Evolutionary conservation across 2,329 filamentous ascomycete species (phyloP).

Genomic region (Paecilomyces variotii): DNA sequence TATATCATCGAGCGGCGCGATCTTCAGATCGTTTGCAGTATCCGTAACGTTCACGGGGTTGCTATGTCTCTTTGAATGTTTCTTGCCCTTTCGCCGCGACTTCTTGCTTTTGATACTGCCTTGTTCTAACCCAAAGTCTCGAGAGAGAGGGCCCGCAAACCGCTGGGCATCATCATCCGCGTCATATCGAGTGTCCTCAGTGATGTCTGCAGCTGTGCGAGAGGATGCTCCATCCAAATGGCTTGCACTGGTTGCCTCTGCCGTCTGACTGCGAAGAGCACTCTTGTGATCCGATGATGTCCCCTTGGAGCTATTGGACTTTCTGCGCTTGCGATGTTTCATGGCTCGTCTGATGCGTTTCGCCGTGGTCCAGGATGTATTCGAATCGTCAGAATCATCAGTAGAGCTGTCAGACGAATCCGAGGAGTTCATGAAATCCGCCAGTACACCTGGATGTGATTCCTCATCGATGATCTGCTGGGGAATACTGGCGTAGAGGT

Average conservation of each 20-base stretch:
- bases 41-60: background rate
- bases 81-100: slow-evolving; percentile 3
- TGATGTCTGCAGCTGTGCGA: slow-evolving; percentile 8
- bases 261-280: background rate
- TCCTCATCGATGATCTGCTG: slow-evolving; percentile 91
- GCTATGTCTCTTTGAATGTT: background rate
- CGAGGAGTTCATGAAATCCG: slow-evolving; percentile 71
- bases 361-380: slow-evolving; percentile 62
- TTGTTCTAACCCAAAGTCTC: slow-evolving; percentile 20
- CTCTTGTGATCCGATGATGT: slow-evolving; percentile 16
- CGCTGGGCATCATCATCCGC: slow-evolving; percentile 16
- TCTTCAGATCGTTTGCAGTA: background rate
- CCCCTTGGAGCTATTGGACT: slow-evolving; percentile 62
- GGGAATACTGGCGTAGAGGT: slow-evolving; percentile 86
- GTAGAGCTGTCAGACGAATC: slow-evolving; percentile 46
- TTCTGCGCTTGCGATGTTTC: slow-evolving; percentile 61
- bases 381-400: slow-evolving; percentile 59
- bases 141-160: slow-evolving; percentile 16
- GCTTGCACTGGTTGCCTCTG: slow-evolving; percentile 1
- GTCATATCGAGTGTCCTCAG: slow-evolving; percentile 21
- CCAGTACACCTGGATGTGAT: slow-evolving; percentile 73
- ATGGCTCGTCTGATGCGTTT: slow-evolving; percentile 71
- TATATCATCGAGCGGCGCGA: background rate
- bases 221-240: slow-evolving; percentile 6
- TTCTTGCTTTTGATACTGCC: slow-evolving; percentile 9